Evolutionary conservation across 225 moss, liverwort and hornwort genomes (phyloP), one percentile per base, ranked within the genome.

Genomic region (Ulota crispa): DNA sequence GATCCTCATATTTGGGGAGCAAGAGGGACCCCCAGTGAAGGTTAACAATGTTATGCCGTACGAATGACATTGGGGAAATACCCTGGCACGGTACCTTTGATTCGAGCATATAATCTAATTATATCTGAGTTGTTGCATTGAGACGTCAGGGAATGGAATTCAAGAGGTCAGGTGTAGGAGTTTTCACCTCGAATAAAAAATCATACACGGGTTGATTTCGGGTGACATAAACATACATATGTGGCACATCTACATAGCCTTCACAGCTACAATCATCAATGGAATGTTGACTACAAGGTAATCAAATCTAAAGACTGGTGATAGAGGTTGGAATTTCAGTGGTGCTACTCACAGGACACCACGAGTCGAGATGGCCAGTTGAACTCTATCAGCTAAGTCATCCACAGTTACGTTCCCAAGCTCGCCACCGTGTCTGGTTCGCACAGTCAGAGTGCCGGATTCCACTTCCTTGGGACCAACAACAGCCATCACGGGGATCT

Each of bases 401-500:
- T 92, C 89, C 75, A 96, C 86, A 54, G 52, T 85, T 8, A 99
- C 43, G 37, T 84, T 96, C 3, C 98, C 98, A 16, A 96, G 86
- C 82, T 99, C 96, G 43, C 96, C 98, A 75, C 98, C 98, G 84
- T 92, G 98, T 84, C 96, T 93, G n/a, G 93, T 96, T 32, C 98
- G 94, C 77, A 99, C 92, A 0, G 93, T 87, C 66, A 99, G 76
- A 32, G 98, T 96, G 56, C 78, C 87, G 31, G 87, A 87, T 74
- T 96, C 95, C 27, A 94, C 98, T 87, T 99, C 98, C 85, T 96
- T 96, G 4, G 93, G 94, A 62, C 98, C 98, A 18, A 99, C 98
- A 7, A 99, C 94, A 24, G 98, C 98, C 98, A 99, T 99, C 50
- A 96, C 89, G 31, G 98, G 98, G 64, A 99, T 93, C 78, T 96